phyloP scores from a whole-genome alignment of 495 filamentous ascomycete genomes.

The Letharia lupina region DNA sequence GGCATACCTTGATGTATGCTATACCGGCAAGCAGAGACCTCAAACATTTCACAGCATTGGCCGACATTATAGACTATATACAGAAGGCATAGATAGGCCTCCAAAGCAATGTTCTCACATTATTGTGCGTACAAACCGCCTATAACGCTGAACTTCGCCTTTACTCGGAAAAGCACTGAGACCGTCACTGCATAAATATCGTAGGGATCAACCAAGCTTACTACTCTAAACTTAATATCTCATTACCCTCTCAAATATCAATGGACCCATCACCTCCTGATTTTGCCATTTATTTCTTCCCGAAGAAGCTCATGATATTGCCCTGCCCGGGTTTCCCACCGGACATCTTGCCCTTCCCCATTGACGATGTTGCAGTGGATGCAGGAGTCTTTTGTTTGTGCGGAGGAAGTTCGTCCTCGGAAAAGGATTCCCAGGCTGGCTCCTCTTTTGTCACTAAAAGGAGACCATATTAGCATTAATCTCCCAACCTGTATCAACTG shows the following conservation, averaged over 20 bases:
- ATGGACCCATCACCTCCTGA: neutral
- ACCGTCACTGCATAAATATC: neutral
- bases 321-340: constrained; percentile 61
- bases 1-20: neutral
- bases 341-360: constrained; percentile 45
- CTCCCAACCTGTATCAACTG: neutral
- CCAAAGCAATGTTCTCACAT: neutral
- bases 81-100: neutral
- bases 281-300: constrained; percentile 54
- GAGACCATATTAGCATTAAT: constrained; percentile 10
- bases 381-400: constrained; percentile 48
- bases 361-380: constrained; percentile 22
- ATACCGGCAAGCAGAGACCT: neutral
- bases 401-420: constrained; percentile 72
- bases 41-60: neutral
- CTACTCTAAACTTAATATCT: neutral
- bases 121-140: neutral
- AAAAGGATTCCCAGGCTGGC: constrained; percentile 88
- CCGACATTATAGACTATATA: neutral
- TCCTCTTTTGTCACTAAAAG: constrained; percentile 81
- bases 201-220: neutral
- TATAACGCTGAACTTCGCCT: neutral
- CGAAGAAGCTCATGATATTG: constrained; percentile 91
- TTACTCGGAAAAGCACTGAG: neutral
- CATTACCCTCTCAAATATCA: neutral